A percentile compares a stretch with the other conserved stretches of the same genome.
Conservation (phyloP, 2,329 filamentous ascomycete species). For the Gliomastix tumulicola region DNA sequence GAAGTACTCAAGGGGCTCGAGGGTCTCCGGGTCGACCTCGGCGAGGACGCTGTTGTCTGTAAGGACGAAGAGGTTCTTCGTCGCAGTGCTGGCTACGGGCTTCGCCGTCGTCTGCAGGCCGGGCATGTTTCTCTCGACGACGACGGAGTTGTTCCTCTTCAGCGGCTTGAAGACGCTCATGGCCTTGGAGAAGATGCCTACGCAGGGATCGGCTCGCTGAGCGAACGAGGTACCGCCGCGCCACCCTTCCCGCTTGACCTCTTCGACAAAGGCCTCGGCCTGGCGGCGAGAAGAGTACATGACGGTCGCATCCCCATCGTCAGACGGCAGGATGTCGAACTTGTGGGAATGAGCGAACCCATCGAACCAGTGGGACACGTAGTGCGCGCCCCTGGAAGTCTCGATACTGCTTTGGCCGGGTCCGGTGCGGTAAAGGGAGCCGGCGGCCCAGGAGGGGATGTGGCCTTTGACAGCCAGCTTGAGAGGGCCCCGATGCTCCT, state of each 20-base stretch:
- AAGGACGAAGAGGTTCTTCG: slow-evolving; percentile 42
- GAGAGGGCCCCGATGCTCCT: slow-evolving; percentile 59
- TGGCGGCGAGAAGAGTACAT: slow-evolving; percentile 67
- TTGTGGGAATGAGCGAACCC: slow-evolving; percentile 65
- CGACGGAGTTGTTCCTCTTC: slow-evolving; percentile 53
- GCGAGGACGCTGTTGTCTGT: slow-evolving; percentile 53
- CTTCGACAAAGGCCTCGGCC: slow-evolving; percentile 54
- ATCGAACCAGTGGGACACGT: slow-evolving; percentile 74
- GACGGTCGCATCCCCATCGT: slow-evolving; percentile 27
- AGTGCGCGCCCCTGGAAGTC: slow-evolving; percentile 47
- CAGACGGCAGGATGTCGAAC: slow-evolving; percentile 55
- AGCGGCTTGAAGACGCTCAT: slow-evolving; percentile 49
- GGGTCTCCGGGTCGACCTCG: slow-evolving; percentile 59
- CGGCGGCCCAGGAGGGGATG: slow-evolving; percentile 66
- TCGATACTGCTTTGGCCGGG: slow-evolving; percentile 59
- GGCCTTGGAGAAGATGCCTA: slow-evolving; percentile 65
- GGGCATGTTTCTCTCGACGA: slow-evolving; percentile 57
- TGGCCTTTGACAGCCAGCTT: slow-evolving; percentile 54
- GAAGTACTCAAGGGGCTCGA: slow-evolving; percentile 64
- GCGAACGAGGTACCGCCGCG: slow-evolving; percentile 57
- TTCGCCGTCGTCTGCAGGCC: slow-evolving; percentile 28
- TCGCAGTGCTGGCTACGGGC: slow-evolving; percentile 4
- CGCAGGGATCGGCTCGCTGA: slow-evolving; percentile 66
- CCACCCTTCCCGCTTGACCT: slow-evolving; percentile 53
- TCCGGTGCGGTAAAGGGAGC: slow-evolving; percentile 67